Evolutionary conservation across 768 basidiomycete genomes (phyloP).

Genomic region (Steccherinum ochraceum): DNA sequence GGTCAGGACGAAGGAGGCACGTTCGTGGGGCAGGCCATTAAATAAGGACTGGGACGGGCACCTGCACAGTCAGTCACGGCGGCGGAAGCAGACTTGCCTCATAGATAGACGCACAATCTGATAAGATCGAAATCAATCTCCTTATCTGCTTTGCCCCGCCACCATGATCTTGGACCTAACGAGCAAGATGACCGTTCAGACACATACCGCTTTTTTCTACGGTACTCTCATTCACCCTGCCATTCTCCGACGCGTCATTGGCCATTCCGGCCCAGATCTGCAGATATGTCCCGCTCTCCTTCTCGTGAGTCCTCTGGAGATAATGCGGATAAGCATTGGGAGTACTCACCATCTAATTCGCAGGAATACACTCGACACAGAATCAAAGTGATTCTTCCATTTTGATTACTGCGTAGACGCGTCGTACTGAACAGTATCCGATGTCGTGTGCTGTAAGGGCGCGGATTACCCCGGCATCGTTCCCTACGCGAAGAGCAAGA

Average conservation of each 20-base stretch:
- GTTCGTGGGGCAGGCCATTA: background rate
- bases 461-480: constrained; percentile 85
- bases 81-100: too few relatives aligned
- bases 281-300: constrained; percentile 70
- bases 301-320: constrained; percentile 38
- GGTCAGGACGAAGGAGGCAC: background rate
- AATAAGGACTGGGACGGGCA: background rate
- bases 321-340: constrained; percentile 1
- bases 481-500: constrained; percentile 43
- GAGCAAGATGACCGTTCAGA: background rate
- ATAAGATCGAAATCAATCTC: too few relatives aligned
- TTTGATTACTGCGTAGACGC: background rate
- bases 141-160: too few relatives aligned
- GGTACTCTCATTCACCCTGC: constrained; percentile 88
- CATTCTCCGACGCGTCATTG: constrained; percentile 72
- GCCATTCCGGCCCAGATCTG: constrained; percentile 57
- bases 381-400: constrained; percentile 48
- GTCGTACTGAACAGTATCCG: background rate
- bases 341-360: background rate
- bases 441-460: constrained; percentile 27
- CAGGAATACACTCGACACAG: constrained; percentile 80
- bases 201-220: constrained; percentile 67
- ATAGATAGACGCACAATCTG: background rate
- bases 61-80: background rate
- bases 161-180: too few relatives aligned